Conservation (phyloP, 2,329 filamentous ascomycete species). For the Didymella arachidicola region DNA sequence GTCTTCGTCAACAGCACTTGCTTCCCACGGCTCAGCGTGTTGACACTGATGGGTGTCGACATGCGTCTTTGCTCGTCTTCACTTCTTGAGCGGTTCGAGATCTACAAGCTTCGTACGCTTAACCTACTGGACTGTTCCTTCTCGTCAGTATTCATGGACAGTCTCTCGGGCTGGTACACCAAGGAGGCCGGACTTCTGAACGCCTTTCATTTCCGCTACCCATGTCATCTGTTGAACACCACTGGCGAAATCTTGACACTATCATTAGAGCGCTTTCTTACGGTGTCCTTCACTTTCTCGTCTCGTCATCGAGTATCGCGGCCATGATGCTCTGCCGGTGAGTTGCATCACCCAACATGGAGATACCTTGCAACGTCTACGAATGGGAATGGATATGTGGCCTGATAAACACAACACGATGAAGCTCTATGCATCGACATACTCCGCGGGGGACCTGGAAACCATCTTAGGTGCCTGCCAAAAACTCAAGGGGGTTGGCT, state of each 20-base stretch:
- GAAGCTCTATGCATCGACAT: neutral
- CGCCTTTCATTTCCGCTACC: neutral
- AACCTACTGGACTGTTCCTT: neutral
- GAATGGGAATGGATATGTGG: neutral
- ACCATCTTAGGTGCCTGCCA: neutral
- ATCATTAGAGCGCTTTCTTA: neutral
- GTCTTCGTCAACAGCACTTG: neutral
- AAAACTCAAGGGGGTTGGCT: neutral
- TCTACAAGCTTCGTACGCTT: neutral
- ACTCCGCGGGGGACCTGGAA: neutral
- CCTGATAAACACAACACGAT: neutral
- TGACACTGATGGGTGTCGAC: neutral
- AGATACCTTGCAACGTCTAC: neutral
- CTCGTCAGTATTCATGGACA: neutral
- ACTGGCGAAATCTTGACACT: neutral
- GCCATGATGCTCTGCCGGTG: neutral
- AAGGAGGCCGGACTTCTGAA: neutral
- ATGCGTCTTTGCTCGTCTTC: neutral
- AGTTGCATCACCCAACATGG: conserved; percentile 3
- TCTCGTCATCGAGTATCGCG: neutral
- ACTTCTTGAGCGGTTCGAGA: neutral
- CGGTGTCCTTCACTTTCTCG: neutral
- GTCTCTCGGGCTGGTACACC: neutral
- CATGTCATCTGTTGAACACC: neutral
- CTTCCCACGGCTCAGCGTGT: neutral